Base-by-base conservation (phyloP, 163 green algal species). In the Scenedesmus sp. region DNA sequence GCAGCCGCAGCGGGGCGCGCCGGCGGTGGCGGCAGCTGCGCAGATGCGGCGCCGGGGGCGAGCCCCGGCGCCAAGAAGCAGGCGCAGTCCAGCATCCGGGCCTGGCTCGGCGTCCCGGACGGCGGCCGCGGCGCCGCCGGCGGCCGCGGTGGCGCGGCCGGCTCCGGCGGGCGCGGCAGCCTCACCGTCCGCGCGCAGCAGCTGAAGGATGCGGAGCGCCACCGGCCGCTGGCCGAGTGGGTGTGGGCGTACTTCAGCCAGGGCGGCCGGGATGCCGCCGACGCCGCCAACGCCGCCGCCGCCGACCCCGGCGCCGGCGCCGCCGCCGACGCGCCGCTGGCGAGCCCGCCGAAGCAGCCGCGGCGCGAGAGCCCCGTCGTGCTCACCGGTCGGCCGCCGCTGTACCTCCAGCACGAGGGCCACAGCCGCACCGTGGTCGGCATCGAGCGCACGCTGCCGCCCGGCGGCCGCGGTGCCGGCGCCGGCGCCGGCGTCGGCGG, bases 341-440 rank as follows among this genome's bases (percentile, higher is more conserved):
- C 34, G 33, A 3, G 24, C 34, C 14, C 36, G 75, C 29, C 53
- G 28, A 45, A 75, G 48, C 36, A 73, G 51, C 36, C 53, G 69
- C 62, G 36, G 11, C 31, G 36, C 6, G 24, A 34, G 10, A 60
- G 63, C 34, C 7, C 62, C n/a, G 63, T 73, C 4, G 24, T 73
- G 3, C 15, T 73, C 42, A 73, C 79, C 4, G 50, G 64, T n/a
- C 70, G 81, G 63, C 74, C 89, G 11, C 93, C 94, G 22, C 85
- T 98, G 50, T 98, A 96, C 84, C 92, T 98, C 14, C 93, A 98
- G 86, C 93, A 98, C 56, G 84, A 97, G 63, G 94, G 94, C 22
- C 94, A 98, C 78, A 93, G 84, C 28, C 76, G 71, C 11, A 79
- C 71, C 22, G 57, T 79, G 31, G 45, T 79, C 2, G 71, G 71